phyloP scores from a whole-genome alignment of 495 filamentous ascomycete species.

The Neurospora sp. region DNA sequence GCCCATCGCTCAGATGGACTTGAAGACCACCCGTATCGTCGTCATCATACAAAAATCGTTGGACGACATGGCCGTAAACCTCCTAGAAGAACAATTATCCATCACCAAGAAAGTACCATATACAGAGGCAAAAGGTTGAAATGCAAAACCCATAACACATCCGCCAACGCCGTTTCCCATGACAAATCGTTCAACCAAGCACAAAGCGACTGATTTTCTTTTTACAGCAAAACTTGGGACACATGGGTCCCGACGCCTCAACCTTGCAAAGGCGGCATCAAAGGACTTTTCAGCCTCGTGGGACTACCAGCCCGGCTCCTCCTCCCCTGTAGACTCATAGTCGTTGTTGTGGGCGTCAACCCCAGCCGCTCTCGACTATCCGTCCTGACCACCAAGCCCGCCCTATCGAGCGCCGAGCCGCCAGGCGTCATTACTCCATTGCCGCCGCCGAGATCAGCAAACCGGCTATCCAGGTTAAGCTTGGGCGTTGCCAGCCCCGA shows the following conservation, averaged over 20 bases:
- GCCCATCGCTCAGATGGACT: background rate
- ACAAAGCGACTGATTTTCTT: background rate
- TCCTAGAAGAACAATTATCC: background rate
- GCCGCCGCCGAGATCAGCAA: slow-evolving; percentile 26
- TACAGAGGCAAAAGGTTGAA: background rate
- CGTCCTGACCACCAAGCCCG: slow-evolving; percentile 64
- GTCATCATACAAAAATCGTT: background rate
- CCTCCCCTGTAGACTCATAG: slow-evolving; percentile 39
- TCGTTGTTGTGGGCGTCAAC: slow-evolving; percentile 27
- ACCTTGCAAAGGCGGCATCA: slow-evolving; percentile 39
- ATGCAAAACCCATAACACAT: background rate
- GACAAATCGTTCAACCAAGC: background rate
- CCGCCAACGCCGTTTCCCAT: background rate
- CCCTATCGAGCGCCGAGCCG: slow-evolving; percentile 55
- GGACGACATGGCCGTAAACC: background rate
- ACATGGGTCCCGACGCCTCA: slow-evolving; percentile 12
- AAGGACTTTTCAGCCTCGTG: slow-evolving; percentile 53
- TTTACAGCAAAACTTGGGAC: background rate
- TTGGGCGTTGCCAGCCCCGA: slow-evolving; percentile 58
- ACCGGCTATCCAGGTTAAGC: slow-evolving; percentile 41
- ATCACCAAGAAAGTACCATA: background rate
- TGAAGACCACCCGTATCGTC: background rate
- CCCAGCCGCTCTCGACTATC: slow-evolving; percentile 68
- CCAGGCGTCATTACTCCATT: slow-evolving; percentile 27
- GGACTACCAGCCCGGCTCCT: slow-evolving; percentile 57